phyloP scores from a whole-genome alignment of 352 stramenopile genomes.

The Globisporangium camurandrum region DNA sequence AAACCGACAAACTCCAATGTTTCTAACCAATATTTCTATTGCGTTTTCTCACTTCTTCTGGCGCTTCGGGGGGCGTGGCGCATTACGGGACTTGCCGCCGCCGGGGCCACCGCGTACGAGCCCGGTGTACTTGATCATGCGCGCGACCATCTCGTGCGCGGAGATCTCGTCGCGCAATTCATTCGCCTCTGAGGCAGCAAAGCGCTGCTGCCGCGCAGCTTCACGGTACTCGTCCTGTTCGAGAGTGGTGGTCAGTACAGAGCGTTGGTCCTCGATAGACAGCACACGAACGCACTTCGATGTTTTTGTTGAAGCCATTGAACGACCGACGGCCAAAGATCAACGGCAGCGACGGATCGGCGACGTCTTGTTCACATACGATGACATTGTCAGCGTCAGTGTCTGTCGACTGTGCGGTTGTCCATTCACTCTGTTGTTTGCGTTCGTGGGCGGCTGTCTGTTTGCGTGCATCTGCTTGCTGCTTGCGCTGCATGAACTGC shows the following conservation, averaged over 20 bases:
- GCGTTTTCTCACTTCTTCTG: conserved; percentile 38
- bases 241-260: not conserved
- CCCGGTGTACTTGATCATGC: conserved; percentile 83
- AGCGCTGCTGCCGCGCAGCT: conserved; percentile 41
- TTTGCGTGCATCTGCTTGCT: conserved; percentile 45
- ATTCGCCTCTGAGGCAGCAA: conserved; percentile 55
- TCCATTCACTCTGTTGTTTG: conserved; percentile 58
- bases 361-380: conserved; percentile 48
- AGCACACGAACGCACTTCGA: conserved; percentile 31
- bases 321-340: conserved; percentile 78
- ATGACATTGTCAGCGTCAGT: conserved; percentile 25
- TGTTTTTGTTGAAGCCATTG: conserved; percentile 70
- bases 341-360: conserved; percentile 64
- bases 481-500: conserved; percentile 86
- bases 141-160: conserved; percentile 70
- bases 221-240: conserved; percentile 77
- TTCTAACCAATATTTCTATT: not conserved
- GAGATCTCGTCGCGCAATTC: conserved; percentile 76
- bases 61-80: conserved; percentile 35
- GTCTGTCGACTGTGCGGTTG: conserved; percentile 20
- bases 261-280: too few relatives aligned
- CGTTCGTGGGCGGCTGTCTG: conserved; percentile 40
- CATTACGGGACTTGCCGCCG: conserved; percentile 13
- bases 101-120: conserved; percentile 27
- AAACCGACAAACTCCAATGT: not conserved